A percentile compares a stretch with the other conserved stretches of the same genome.
Conservation (phyloP, 2,329 filamentous ascomycete species). For the Diplodia scrobiculata region DNA sequence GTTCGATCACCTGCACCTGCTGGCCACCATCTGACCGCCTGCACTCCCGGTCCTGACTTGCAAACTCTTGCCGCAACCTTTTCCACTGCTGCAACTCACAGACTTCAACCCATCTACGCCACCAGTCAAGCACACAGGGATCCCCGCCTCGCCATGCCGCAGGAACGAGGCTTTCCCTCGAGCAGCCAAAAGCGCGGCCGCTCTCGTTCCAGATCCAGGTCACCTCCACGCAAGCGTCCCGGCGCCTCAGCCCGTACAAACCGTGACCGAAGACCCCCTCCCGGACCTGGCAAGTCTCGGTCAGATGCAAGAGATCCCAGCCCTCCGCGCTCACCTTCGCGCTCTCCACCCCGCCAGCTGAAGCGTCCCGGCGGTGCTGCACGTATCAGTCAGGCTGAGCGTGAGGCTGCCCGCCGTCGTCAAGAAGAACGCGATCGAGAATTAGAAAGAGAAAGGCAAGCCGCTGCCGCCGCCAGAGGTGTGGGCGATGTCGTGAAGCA, state of each 20-base stretch:
- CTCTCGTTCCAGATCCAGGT: constrained; percentile 40
- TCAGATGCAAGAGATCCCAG: constrained; percentile 12
- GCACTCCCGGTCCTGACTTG: background rate
- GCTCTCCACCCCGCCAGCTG: constrained; percentile 60
- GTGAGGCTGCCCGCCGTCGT: constrained; percentile 65
- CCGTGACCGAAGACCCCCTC: constrained; percentile 22
- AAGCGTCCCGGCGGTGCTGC: constrained; percentile 59
- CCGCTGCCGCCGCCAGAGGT: constrained; percentile 37
- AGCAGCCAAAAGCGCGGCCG: constrained; percentile 30
- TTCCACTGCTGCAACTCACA: background rate
- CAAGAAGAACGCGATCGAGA: constrained; percentile 44
- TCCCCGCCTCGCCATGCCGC: constrained; percentile 22
- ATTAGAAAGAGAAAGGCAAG: constrained; percentile 50
- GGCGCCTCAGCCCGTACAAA: constrained; percentile 37
- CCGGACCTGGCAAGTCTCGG: background rate
- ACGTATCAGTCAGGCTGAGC: constrained; percentile 68
- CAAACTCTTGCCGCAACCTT: background rate
- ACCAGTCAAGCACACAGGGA: background rate
- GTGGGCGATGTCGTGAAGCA: constrained; percentile 85
- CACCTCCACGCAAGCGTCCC: constrained; percentile 43
- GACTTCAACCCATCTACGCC: background rate
- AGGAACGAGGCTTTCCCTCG: constrained; percentile 26
- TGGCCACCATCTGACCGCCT: background rate
- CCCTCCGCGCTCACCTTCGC: constrained; percentile 33
- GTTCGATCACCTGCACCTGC: background rate